Base-by-base conservation (phyloP, 805 yeast genomes). In the Suhomyces xylopsoci region DNA sequence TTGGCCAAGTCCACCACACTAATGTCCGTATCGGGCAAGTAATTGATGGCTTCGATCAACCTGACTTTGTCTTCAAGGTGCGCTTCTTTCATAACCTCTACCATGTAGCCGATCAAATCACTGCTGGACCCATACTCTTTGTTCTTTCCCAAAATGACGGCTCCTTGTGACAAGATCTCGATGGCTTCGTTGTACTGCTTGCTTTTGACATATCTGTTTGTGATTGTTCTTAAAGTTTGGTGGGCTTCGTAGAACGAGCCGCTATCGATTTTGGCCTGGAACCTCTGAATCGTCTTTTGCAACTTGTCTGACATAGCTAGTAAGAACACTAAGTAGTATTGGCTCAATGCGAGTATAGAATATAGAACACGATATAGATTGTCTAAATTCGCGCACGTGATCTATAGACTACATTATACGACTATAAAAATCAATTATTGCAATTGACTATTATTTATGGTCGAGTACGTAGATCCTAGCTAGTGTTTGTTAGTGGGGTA, bases 201-300 rank as follows among this genome's bases (percentile, higher is more conserved):
- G 22, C 84, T 65, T 57, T 88, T 82, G 43, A 88, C 86, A 63
- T 88, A 87, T 64, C 99, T 79, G 59, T 91, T 91, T 42, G 89
- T 88, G 50, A 93, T 88, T 5, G 98, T 90, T 63, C 97, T 78
- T 49, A 94, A 78, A 0, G 97, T 92, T 69, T 94, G 98, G 67
- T 93, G 97, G 0, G 98, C 98, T 66, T 94, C 99, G 66, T 93
- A 93, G 71, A 79, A 90, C 51, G 91, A 88, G 2, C 89, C 90
- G 48, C 79, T 79, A 48, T 79, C 81, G 57, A 93, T 86, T 61
- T 88, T 85, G 44, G 76, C 79, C 62, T 84, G 81, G 71, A 87
- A 87, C 58, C 94, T 74, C 20, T 78, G 82, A 45, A 87, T 68
- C 1, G 90, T 85, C 60, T 81, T 79, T 50, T 79, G 76, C 22